These are phyloP conservation scores for Hypoxylon fuscum DNA, from an alignment of 495 filamentous ascomycete species.

Conservation along the genomic window DNA sequence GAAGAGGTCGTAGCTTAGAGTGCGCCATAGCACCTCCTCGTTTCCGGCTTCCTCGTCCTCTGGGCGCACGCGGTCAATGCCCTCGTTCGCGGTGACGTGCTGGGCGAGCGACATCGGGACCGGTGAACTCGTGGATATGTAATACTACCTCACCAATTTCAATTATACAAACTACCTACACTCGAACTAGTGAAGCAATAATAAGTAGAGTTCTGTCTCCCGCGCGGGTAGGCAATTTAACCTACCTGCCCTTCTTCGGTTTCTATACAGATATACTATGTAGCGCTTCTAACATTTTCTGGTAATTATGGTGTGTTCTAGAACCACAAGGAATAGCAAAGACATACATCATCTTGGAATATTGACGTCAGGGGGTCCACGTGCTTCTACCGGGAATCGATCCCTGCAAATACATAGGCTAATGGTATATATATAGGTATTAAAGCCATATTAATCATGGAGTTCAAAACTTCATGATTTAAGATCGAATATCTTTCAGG, in stretches of 20 bases:
- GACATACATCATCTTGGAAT: slow-evolving; percentile 21
- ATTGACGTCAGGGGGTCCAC: slow-evolving; percentile 36
- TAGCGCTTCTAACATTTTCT: not conserved
- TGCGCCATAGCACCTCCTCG: slow-evolving; percentile 37
- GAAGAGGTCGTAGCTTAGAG: slow-evolving; percentile 39
- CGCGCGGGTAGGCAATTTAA: not conserved
- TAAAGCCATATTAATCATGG: too few species aligned
- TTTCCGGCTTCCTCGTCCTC: slow-evolving; percentile 25
- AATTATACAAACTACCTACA: not conserved
- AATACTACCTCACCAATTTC: not conserved
- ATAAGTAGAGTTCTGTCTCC: too few species aligned
- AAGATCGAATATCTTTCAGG: too few species aligned
- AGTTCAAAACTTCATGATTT: too few species aligned
- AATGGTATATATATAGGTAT: too few species aligned
- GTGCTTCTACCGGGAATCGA: slow-evolving; percentile 1
- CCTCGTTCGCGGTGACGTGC: slow-evolving; percentile 43
- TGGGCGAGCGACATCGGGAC: slow-evolving; percentile 29
- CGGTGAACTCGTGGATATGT: not conserved
- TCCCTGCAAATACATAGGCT: slow-evolving; percentile 8
- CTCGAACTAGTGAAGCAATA: too few species aligned
- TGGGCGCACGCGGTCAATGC: slow-evolving; percentile 41
- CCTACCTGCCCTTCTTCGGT: not conserved
- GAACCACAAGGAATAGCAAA: slow-evolving; percentile 18
- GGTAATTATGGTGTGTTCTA: slow-evolving; percentile 10
- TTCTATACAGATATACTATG: not conserved